Evolutionary conservation across 1,139 yeast genomes (phyloP), one percentile per base, ranked within the genome.

Genomic region (Candida pseudoviswanathii): DNA sequence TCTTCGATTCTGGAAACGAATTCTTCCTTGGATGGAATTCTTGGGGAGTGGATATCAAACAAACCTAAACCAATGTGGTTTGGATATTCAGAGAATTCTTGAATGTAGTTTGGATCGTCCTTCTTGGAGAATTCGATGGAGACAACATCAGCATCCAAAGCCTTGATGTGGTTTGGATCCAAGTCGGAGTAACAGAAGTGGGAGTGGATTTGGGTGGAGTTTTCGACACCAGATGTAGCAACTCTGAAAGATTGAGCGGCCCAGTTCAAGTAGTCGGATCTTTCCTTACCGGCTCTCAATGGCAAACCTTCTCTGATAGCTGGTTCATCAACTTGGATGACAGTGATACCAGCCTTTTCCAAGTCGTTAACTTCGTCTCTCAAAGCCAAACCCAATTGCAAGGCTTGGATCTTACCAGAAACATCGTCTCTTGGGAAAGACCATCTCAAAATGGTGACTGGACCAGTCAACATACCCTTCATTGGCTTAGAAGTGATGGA

Each of bases 391-490:
- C 96, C 96, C 73, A 94, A 88, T 84, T 94, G 99, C 74, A 89
- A 84, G 65, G 98, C 92, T 83, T 94, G 99, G 61, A 85, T 82
- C 82, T 89, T 85, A 80, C 89, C 95, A 60, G 96, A 82, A 63
- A 94, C 88, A 68, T 94, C 99, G 72, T 92, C 95, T 86, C 99
- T 90, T 81, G 99, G 99, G 98, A 94, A 94, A 66, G 99, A 94
- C 99, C 99, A 94, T 86, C 99, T 90, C 75, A 94, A 86, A 78
- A 96, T 90, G 68, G 99, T 94, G 66, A 94, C 96, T 73, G 99
- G 99, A 80, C 99, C 99, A 72, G 99, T 92, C 75, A 94, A 88
- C 99, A 94, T 94, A 89, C 99, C 99, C 86, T 94, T 94, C 85
- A 94, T 88, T 72, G 97, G 97, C 81, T 88, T 88, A 67, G 84